These are phyloP conservation scores for Rhynchosporium secalis DNA, from an alignment of 2,329 filamentous ascomycete species.

Conservation along the genomic window DNA sequence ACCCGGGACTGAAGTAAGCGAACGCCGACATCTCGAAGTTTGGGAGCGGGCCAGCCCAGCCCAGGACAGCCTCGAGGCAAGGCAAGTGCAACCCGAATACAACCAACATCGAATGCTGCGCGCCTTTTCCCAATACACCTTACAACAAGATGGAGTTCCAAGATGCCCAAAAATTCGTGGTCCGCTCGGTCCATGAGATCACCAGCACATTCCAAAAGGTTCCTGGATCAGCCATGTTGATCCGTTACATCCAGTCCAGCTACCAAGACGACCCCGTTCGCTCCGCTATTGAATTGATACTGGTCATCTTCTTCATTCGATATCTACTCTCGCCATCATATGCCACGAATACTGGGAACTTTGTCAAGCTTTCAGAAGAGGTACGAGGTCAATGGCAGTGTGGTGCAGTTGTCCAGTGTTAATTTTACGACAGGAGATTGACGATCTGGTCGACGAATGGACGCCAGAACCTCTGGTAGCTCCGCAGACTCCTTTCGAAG, in stretches of 20 bases:
- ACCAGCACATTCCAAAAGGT: constrained; percentile 79
- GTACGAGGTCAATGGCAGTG: constrained; percentile 39
- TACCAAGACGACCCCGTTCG: constrained; percentile 97
- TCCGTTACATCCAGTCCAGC: constrained; percentile 93
- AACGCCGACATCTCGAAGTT: constrained; percentile 11
- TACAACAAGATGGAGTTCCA: constrained; percentile 59
- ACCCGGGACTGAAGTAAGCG: not conserved
- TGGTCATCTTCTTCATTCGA: constrained; percentile 92
- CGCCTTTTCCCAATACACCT: constrained; percentile 25
- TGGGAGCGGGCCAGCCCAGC: not conserved
- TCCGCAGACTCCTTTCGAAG: constrained; percentile 71
- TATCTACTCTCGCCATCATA: constrained; percentile 93
- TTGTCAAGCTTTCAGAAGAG: constrained; percentile 85
- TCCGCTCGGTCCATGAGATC: constrained; percentile 53
- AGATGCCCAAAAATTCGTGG: constrained; percentile 56
- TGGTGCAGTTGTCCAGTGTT: constrained; percentile 15
- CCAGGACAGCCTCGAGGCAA: no score
- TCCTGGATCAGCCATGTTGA: constrained; percentile 88
- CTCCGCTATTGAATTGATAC: constrained; percentile 86
- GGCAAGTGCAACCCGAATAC: not conserved
- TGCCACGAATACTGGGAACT: constrained; percentile 85
- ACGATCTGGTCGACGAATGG: constrained; percentile 96
- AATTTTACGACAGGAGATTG: constrained; percentile 67
- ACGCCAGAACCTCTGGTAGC: constrained; percentile 87
- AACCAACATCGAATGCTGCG: constrained; percentile 10